Evolutionary conservation across 805 yeast genomes (phyloP), one percentile per base, ranked within the genome.

Genomic region (Suhomyces faveliae): DNA sequence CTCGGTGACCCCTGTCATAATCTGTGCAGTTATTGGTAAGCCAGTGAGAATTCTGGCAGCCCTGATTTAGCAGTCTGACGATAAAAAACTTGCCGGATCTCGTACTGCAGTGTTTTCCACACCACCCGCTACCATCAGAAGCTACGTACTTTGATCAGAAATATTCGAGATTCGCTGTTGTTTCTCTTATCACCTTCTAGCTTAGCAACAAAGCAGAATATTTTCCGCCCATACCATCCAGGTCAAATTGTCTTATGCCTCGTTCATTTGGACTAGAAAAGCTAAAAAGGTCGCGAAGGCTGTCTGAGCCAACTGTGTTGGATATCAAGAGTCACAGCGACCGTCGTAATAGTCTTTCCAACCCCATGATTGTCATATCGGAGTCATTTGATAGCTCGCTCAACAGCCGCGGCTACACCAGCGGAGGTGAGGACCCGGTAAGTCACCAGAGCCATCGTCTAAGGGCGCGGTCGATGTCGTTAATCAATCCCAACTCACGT

Each of bases 261-360:
- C 20, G 43, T 35, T 46, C 50, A 42, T 40, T 53, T 44, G 44
- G 45, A 25, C 54, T 64, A 23, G 70, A 65, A 41, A 62, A 62
- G 49, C 51, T 66, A 43, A 64, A 63, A 48, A 53, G 45, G 49
- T 59, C 61, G 21, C 51, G 68, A 35, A 54, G 67, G 17, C 55
- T 62, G 13, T 59, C 64, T 19, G 69, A 63, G 43, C 52, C 63
- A 12, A 53, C 62, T 20, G 47, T 55, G 1, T 48, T 58, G 33
- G 67, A 61, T 38, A 45, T 55, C n/a, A 52, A 60, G 7, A 17
- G 43, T 22, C 29, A 42, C 40, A 23, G 52, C 10, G 61, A 55
- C 17, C 49, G 67, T 10, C 48, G 64, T 11, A 55, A 54, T 46
- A 54, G 64, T 30, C 40, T 52, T 17, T 50, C 64, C 19, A 58